Percentiles rank a stretch among this genome's conserved stretches.
phyloP scores from a whole-genome alignment of 2,329 filamentous ascomycete genomes.

The Aspergillus pseudotamarii region DNA sequence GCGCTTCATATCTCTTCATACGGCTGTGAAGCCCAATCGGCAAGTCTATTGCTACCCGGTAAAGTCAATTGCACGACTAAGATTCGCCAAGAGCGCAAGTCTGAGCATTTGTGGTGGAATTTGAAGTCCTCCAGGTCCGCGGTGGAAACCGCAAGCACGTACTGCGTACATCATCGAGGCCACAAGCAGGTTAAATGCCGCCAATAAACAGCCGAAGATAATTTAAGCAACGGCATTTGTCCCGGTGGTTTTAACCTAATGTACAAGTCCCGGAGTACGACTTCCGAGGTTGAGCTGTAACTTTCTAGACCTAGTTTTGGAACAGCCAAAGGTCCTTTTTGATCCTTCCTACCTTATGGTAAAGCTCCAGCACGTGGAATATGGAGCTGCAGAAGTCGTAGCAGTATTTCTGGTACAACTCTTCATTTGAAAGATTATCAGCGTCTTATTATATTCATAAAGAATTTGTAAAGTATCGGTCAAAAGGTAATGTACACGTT shows the following conservation, averaged over 20 bases:
- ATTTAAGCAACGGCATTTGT: background rate
- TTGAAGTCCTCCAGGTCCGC: background rate
- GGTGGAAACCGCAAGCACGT: background rate
- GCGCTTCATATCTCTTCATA: background rate
- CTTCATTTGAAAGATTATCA: background rate
- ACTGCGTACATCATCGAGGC: background rate
- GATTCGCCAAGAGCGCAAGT: background rate
- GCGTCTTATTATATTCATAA: background rate
- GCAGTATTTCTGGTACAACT: background rate
- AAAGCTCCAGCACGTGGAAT: background rate
- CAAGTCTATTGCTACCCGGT: background rate
- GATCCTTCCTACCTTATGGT: background rate
- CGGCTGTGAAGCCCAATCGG: background rate
- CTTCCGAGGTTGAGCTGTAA: background rate
- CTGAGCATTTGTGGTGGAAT: background rate
- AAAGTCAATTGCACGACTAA: background rate
- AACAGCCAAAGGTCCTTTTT: background rate
- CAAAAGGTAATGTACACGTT: background rate
- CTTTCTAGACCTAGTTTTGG: background rate
- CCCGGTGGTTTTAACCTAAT: too few species aligned
- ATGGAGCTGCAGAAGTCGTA: background rate
- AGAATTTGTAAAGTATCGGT: background rate
- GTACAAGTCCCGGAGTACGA: background rate
- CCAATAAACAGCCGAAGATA: background rate
- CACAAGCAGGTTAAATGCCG: background rate